Percentiles rank a stretch among this genome's conserved stretches.
These are phyloP conservation scores for Xanthoconium purpureum DNA, from an alignment of 768 basidiomycete genomes.

Conservation along the genomic window DNA sequence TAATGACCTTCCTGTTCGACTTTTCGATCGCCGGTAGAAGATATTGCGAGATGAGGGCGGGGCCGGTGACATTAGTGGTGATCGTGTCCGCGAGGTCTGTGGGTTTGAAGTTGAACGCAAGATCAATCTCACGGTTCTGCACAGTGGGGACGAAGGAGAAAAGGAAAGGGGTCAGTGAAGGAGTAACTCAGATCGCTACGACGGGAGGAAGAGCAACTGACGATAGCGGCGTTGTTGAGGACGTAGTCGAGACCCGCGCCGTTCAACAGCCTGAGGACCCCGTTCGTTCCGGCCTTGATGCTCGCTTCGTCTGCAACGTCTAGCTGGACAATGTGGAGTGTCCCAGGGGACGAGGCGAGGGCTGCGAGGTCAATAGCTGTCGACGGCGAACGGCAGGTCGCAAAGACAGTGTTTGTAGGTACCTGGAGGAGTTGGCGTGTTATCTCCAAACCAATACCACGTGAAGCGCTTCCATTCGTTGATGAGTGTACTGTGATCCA, in stretches of 20 bases:
- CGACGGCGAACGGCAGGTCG: slow-evolving; percentile 21
- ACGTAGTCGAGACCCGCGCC: too few species aligned
- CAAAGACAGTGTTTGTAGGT: slow-evolving; percentile 20
- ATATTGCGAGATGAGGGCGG: slow-evolving; percentile 28
- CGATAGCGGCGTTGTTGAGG: slow-evolving; percentile 38
- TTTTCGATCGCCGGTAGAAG: slow-evolving; percentile 36
- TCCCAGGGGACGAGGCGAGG: slow-evolving; percentile 12
- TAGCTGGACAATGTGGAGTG: slow-evolving; percentile 33
- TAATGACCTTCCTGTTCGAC: slow-evolving; percentile 31
- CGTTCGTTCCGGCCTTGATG: slow-evolving; percentile 23
- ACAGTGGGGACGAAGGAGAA: neutral
- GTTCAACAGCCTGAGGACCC: too few species aligned
- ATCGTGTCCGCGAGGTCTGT: slow-evolving; percentile 18
- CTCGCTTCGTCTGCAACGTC: slow-evolving; percentile 28
- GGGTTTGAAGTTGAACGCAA: slow-evolving; percentile 24
- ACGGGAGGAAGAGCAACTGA: slow-evolving; percentile 18
- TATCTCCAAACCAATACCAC: slow-evolving; percentile 14
- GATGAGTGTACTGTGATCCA: neutral
- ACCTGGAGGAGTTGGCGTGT: slow-evolving; percentile 10
- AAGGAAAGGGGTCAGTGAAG: too few species aligned
- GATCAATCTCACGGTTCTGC: slow-evolving; percentile 24
- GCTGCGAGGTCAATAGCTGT: slow-evolving; percentile 16
- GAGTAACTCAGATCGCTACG: neutral
- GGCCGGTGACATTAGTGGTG: slow-evolving; percentile 33
- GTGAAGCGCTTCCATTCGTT: neutral